These are phyloP conservation scores for Talaromyces proteolyticus DNA, from an alignment of 495 filamentous ascomycete species.

Conservation along the genomic window DNA sequence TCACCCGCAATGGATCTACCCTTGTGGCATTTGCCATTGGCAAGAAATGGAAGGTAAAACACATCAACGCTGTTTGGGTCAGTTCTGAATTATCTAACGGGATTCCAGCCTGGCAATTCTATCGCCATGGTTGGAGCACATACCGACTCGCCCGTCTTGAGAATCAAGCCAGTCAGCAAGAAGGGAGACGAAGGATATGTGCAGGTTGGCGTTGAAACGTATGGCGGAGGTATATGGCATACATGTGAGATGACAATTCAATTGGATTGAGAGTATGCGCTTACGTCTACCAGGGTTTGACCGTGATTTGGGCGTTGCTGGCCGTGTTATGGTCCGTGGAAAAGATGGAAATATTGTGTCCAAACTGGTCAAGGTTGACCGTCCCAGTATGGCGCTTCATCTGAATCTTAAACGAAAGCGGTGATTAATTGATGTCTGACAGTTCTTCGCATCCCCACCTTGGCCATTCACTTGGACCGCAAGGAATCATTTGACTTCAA, in stretches of 20 bases:
- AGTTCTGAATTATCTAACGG: background rate
- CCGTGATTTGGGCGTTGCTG: constrained; percentile 86
- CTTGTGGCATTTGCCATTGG: constrained; percentile 94
- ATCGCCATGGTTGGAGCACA: constrained; percentile 96
- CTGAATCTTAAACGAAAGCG: background rate
- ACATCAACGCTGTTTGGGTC: too few relatives aligned
- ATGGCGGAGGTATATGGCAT: constrained; percentile 79
- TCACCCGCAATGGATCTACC: constrained; percentile 91
- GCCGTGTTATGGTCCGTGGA: constrained; percentile 75
- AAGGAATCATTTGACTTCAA: constrained; percentile 84
- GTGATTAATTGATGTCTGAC: constrained; percentile 1
- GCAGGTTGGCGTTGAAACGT: constrained; percentile 94
- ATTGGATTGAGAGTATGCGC: too few relatives aligned
- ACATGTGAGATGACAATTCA: constrained; percentile 36
- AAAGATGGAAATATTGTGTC: constrained; percentile 69
- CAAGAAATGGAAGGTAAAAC: constrained; percentile 68
- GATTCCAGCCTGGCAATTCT: constrained; percentile 69
- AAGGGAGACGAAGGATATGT: constrained; percentile 82
- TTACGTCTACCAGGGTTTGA: constrained; percentile 81
- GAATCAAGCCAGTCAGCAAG: constrained; percentile 91
- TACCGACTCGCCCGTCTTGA: constrained; percentile 87
- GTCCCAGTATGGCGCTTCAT: constrained; percentile 54
- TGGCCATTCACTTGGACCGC: constrained; percentile 91
- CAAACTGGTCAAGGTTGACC: constrained; percentile 84
- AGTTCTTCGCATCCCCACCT: constrained; percentile 82